Evolutionary conservation across 2,329 filamentous ascomycete genomes (phyloP).

Genomic region (Helminthosporium solani): DNA sequence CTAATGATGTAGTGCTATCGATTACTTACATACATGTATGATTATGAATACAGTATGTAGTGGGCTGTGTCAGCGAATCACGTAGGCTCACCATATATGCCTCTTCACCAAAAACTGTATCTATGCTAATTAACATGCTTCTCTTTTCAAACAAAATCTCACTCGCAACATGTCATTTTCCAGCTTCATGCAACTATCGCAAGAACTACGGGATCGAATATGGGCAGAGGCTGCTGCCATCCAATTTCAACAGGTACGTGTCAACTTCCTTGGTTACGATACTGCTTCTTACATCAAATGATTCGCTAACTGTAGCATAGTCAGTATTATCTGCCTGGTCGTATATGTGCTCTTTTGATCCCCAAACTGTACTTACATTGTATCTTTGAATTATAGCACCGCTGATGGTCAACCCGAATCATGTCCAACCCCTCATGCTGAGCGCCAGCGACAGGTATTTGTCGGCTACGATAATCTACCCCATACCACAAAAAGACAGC

Average conservation of each 20-base stretch:
- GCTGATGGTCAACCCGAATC: slow-evolving; percentile 4
- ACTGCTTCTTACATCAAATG: neutral
- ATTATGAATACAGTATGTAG: too few relatives aligned
- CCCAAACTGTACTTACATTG: slow-evolving; percentile 4
- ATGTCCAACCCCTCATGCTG: slow-evolving; percentile 2
- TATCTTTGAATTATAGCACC: slow-evolving; percentile 7
- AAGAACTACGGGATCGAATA: slow-evolving; percentile 10
- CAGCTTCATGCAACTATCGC: slow-evolving; percentile 1
- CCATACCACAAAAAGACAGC: slow-evolving; percentile 5
- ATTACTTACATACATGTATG: too few relatives aligned
- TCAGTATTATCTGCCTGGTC: slow-evolving; percentile 1
- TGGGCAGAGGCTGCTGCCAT: slow-evolving; percentile 9
- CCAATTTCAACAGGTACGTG: slow-evolving; percentile 9
- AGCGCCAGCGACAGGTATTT: slow-evolving; percentile 11
- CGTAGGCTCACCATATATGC: too few relatives aligned
- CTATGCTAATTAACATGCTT: too few relatives aligned
- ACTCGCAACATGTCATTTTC: slow-evolving; percentile 9
- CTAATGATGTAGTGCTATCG: too few relatives aligned
- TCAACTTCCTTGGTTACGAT: slow-evolving; percentile 1
- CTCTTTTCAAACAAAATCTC: neutral
- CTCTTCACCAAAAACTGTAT: too few relatives aligned
- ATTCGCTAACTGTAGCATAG: slow-evolving; percentile 3
- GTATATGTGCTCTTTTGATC: neutral
- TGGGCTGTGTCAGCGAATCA: too few relatives aligned
- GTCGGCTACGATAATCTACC: slow-evolving; percentile 9